phyloP scores from a whole-genome alignment of 164 flowering plant genomes.

The Magnolia sinica region DNA sequence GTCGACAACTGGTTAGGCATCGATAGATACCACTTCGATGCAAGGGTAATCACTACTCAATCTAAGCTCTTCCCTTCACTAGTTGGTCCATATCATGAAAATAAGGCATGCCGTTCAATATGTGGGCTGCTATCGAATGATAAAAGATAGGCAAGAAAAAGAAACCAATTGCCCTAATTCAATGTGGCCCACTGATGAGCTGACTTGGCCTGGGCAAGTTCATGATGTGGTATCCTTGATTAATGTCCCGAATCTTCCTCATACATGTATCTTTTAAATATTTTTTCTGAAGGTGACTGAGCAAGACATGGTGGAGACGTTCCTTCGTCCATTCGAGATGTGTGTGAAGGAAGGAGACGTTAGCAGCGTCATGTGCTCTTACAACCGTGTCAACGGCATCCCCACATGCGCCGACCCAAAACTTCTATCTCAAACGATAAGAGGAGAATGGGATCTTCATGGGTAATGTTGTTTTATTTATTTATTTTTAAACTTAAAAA shows the following conservation, averaged over 20 bases:
- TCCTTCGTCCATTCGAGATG: conserved; percentile 44
- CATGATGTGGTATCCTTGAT: too few species aligned
- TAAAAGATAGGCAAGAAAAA: too few species aligned
- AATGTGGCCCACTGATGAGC: too few species aligned
- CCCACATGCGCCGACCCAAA: conserved; percentile 62
- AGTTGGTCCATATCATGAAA: too few species aligned
- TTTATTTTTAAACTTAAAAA: neutral
- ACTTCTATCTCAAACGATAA: conserved; percentile 46
- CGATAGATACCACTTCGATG: conserved; percentile 72
- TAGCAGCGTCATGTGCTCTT: conserved; percentile 78
- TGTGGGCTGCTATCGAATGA: too few species aligned
- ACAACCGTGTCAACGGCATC: conserved; percentile 65
- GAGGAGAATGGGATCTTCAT: conserved; percentile 51
- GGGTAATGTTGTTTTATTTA: conserved; percentile 35
- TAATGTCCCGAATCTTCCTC: neutral
- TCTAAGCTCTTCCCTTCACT: neutral
- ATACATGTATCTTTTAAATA: neutral
- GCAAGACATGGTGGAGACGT: conserved; percentile 14
- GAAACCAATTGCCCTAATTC: too few species aligned
- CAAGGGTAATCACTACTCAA: conserved; percentile 36
- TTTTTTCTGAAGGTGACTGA: neutral
- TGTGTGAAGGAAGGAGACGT: conserved; percentile 61
- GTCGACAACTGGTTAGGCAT: conserved; percentile 67
- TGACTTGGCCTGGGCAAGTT: too few species aligned
- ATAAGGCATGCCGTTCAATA: too few species aligned